Evolutionary conservation across 2,329 filamentous ascomycete genomes (phyloP).

Genomic region (Epichloe bromicola): DNA sequence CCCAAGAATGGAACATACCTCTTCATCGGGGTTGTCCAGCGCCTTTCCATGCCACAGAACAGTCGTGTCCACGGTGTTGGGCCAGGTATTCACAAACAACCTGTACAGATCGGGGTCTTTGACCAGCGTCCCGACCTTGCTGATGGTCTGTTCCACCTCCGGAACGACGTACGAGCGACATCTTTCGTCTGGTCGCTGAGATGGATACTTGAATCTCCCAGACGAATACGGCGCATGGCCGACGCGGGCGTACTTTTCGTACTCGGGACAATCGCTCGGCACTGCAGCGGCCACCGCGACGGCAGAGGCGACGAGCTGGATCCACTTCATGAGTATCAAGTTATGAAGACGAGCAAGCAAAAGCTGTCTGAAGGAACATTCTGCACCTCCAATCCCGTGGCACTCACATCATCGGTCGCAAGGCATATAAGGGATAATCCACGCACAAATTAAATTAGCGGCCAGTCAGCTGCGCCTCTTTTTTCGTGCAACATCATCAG

Average conservation of each 20-base stretch:
- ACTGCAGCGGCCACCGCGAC: constrained; percentile 13
- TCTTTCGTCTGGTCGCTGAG: constrained; percentile 59
- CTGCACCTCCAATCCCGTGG: no score
- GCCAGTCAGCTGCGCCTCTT: no score
- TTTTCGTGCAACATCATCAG: no score
- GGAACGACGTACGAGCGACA: constrained; percentile 75
- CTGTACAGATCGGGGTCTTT: constrained; percentile 63
- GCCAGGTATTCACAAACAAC: constrained; percentile 60
- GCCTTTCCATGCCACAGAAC: constrained; percentile 54
- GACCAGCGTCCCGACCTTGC: constrained; percentile 52
- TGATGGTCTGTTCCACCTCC: constrained; percentile 63
- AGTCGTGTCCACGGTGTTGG: constrained; percentile 64
- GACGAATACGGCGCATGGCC: constrained; percentile 58
- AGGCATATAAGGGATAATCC: no score
- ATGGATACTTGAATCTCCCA: constrained; percentile 66
- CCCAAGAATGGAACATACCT: constrained; percentile 21
- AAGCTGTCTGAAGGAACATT: no score
- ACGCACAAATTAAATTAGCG: no score
- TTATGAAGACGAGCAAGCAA: background rate
- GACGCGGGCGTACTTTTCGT: constrained; percentile 21
- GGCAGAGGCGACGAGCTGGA: constrained; percentile 19
- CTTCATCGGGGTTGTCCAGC: constrained; percentile 44
- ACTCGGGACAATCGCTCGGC: constrained; percentile 21
- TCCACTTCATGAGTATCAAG: background rate
- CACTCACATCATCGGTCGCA: no score